A percentile compares a stretch with the other conserved stretches of the same genome.
Conservation (phyloP, 495 filamentous ascomycete genomes). For the Penicillium waksmanii region DNA sequence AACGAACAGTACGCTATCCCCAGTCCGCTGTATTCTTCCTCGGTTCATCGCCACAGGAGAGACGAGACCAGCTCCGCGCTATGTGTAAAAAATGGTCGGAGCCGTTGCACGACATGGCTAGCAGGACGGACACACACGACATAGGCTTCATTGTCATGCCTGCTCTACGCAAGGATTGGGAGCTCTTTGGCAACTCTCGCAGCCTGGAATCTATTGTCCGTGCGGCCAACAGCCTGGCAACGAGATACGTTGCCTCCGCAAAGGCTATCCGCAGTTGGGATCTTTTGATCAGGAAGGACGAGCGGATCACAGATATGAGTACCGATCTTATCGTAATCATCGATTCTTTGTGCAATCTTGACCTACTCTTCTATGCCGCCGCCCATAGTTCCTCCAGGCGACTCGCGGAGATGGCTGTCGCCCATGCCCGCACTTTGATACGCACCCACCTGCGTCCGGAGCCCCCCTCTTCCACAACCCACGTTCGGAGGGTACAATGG, state of each 20-base stretch:
- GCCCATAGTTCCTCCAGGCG: neutral
- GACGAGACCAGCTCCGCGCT: neutral
- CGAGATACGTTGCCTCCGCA: slow-evolving; percentile 34
- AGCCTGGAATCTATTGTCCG: slow-evolving; percentile 27
- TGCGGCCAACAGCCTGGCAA: slow-evolving; percentile 40
- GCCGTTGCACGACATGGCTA: slow-evolving; percentile 20
- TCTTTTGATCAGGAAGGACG: neutral
- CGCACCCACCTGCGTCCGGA: neutral
- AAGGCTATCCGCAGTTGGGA: slow-evolving; percentile 48
- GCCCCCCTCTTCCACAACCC: neutral
- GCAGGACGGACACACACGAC: slow-evolving; percentile 46
- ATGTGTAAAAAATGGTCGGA: slow-evolving; percentile 16
- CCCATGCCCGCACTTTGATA: neutral
- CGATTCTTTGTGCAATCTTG: slow-evolving; percentile 20
- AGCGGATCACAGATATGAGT: slow-evolving; percentile 1
- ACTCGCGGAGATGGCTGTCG: neutral
- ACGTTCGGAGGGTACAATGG: neutral
- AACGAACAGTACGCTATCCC: slow-evolving; percentile 8
- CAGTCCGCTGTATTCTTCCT: neutral
- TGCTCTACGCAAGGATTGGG: slow-evolving; percentile 29
- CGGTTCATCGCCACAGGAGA: neutral
- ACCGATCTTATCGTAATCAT: slow-evolving; percentile 17
- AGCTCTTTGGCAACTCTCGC: slow-evolving; percentile 34
- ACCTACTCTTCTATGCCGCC: slow-evolving; percentile 20
- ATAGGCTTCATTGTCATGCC: slow-evolving; percentile 47